Evolutionary conservation across 192 early-diverging fungal genomes (phyloP).

Genomic region (Backusella parvicylindrica): DNA sequence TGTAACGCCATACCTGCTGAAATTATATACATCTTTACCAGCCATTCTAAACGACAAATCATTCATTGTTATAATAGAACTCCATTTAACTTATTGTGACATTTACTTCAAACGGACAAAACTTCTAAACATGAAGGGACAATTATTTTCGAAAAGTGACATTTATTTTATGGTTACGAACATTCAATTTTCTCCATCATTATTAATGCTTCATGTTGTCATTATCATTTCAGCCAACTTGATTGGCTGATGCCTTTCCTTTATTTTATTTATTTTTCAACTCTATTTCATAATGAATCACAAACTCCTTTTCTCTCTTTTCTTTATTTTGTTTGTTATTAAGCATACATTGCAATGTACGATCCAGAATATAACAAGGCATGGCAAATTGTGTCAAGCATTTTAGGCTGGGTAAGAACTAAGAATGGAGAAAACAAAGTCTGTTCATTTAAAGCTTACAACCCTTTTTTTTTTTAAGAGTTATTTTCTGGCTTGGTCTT

Average conservation of each 20-base stretch:
- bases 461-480: too few species aligned
- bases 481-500: conserved; percentile 85
- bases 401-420: not conserved
- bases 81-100: too few species aligned
- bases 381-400: not conserved
- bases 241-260: not conserved
- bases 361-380: not conserved
- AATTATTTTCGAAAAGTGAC: too few species aligned
- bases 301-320: not conserved
- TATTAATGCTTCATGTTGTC: not conserved
- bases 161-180: too few species aligned
- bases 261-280: not conserved
- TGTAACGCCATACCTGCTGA: too few species aligned
- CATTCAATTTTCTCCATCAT: too few species aligned
- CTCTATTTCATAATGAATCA: too few species aligned
- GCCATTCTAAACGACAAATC: too few species aligned
- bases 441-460: not conserved
- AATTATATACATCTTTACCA: too few species aligned
- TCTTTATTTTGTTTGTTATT: not conserved
- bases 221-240: not conserved
- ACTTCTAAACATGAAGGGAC: too few species aligned
- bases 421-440: not conserved
- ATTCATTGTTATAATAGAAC: too few species aligned
- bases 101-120: too few species aligned
- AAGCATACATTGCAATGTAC: not conserved